Evolutionary conservation across 2,329 filamentous ascomycete genomes (phyloP).

Genomic region (Penicillium sp.): DNA sequence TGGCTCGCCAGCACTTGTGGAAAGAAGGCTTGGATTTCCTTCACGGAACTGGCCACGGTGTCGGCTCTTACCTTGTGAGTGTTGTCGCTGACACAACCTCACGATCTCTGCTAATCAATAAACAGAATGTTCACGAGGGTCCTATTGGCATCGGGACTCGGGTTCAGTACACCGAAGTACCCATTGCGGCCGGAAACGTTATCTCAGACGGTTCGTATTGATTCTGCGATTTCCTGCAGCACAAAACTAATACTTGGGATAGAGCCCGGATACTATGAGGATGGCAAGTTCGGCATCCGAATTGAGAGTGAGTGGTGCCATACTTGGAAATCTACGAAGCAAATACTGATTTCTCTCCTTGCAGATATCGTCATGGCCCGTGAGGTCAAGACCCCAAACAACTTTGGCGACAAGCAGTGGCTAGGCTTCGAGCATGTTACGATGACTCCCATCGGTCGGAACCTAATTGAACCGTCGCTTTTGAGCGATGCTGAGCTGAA

Average conservation of each 20-base stretch:
- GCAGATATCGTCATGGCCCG: constrained; percentile 78
- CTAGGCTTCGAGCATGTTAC: constrained; percentile 96
- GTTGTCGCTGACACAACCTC: neutral
- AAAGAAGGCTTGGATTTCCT: constrained; percentile 89
- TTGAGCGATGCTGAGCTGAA: constrained; percentile 70
- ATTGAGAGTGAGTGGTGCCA: constrained; percentile 65
- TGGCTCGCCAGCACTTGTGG: constrained; percentile 92
- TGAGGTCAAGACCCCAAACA: constrained; percentile 79
- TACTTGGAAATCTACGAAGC: neutral
- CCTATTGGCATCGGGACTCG: constrained; percentile 94
- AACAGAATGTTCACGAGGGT: constrained; percentile 87
- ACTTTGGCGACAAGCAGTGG: constrained; percentile 91
- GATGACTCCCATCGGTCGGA: constrained; percentile 91
- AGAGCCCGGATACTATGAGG: constrained; percentile 96
- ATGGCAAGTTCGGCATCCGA: constrained; percentile 88
- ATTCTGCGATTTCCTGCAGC: neutral
- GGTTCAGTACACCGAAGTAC: constrained; percentile 84
- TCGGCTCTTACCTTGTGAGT: constrained; percentile 73
- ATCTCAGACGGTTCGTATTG: constrained; percentile 65
- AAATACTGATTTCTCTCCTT: constrained; percentile 11
- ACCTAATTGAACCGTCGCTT: constrained; percentile 71
- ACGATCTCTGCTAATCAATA: constrained; percentile 16
- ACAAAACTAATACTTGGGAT: constrained; percentile 13
- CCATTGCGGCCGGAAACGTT: constrained; percentile 86
- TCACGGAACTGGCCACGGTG: constrained; percentile 92